phyloP scores from a whole-genome alignment of 306 rosid genomes.

The Sindora glabra region DNA sequence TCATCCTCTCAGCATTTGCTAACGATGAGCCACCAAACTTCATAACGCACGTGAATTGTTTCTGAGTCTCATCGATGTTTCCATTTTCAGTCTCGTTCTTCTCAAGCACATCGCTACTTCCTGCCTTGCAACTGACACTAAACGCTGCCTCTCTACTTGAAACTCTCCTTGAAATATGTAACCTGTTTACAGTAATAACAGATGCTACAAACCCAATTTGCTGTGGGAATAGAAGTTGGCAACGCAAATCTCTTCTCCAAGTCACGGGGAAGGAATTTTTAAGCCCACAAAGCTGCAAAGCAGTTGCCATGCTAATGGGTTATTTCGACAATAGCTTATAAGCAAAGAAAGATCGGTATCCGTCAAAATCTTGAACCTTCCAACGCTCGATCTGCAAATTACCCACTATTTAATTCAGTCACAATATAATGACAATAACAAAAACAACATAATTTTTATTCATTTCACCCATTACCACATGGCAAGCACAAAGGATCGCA shows the following conservation, averaged over 20 bases:
- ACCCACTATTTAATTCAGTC: neutral
- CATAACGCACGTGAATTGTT: constrained; percentile 65
- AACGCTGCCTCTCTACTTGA: constrained; percentile 22
- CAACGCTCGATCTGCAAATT: constrained; percentile 17
- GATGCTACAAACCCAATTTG: constrained; percentile 24
- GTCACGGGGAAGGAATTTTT: constrained; percentile 17
- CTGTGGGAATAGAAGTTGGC: constrained; percentile 12
- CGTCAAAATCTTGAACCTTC: neutral
- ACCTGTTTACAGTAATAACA: constrained; percentile 16
- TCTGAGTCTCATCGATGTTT: constrained; percentile 28
- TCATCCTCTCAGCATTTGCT: constrained; percentile 75
- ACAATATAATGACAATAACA: neutral
- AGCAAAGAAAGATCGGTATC: neutral
- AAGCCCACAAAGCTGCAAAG: constrained; percentile 38
- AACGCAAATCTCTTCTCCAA: constrained; percentile 15
- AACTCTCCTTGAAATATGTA: neutral
- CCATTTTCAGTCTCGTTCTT: constrained; percentile 19
- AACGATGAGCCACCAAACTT: constrained; percentile 93
- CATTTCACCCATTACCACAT: no score
- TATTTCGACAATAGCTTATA: constrained; percentile 34
- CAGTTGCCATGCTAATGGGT: constrained; percentile 41
- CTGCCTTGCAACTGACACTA: constrained; percentile 39
- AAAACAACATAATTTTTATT: neutral
- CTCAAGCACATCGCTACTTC: constrained; percentile 32
- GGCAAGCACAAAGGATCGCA: no score